A percentile compares a stretch with the other conserved stretches of the same genome.
Evolutionary conservation across 768 basidiomycete genomes (phyloP).

Genomic region (Peribolospora kevripleyi): DNA sequence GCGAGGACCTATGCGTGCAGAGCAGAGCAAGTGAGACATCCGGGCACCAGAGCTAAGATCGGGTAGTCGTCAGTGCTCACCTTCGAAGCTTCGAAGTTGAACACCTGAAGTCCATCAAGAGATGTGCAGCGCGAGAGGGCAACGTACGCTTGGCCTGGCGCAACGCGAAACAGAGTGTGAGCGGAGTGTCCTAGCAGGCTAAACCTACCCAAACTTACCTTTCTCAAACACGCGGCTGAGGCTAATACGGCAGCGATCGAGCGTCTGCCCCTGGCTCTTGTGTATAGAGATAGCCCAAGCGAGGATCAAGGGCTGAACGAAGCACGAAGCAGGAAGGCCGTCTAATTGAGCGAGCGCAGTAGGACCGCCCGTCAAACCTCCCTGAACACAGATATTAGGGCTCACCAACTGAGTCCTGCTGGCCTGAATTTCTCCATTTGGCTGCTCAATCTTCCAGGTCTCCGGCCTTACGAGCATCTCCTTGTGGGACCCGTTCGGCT

Average conservation of each 20-base stretch:
- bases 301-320: slow-evolving; percentile 56
- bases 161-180: background rate
- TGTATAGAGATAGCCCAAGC: slow-evolving; percentile 98
- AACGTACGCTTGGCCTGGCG: slow-evolving; percentile 14
- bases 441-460: slow-evolving; percentile 62
- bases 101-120: slow-evolving; percentile 59
- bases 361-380: slow-evolving; percentile 1
- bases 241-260: slow-evolving; percentile 85
- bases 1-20: no score
- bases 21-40: no score
- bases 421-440: slow-evolving; percentile 62
- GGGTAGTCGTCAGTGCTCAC: slow-evolving; percentile 19
- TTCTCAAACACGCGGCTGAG: slow-evolving; percentile 64
- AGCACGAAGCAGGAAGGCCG: background rate
- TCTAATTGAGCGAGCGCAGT: background rate
- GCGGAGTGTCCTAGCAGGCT: no score
- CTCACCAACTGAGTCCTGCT: slow-evolving; percentile 43
- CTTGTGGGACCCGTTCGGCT: slow-evolving; percentile 31
- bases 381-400: slow-evolving; percentile 5
- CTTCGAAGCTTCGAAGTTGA: slow-evolving; percentile 51
- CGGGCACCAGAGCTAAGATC: no score
- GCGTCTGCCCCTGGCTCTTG: slow-evolving; percentile 90
- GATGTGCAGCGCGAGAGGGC: slow-evolving; percentile 52
- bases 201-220: slow-evolving; percentile 7
- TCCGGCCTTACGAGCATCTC: slow-evolving; percentile 42